These are phyloP conservation scores for Triticum timopheevii DNA, from an alignment of 176 grass and related monocot species.

Conservation along the genomic window DNA sequence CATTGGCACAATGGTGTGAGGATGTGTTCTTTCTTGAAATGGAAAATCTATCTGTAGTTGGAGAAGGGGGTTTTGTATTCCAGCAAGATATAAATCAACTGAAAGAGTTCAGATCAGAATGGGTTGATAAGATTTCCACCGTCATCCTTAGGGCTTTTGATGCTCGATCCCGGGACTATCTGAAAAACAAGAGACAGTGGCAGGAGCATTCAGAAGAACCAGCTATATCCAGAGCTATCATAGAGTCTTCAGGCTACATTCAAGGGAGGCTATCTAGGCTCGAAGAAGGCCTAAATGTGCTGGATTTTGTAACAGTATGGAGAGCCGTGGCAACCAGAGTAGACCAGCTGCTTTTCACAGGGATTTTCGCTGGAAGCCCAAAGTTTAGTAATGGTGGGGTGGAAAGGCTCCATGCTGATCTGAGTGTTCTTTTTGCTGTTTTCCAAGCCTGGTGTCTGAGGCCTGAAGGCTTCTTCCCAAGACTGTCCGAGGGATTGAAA, in stretches of 20 bases:
- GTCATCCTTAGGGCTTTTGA: constrained; percentile 88
- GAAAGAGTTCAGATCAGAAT: constrained; percentile 72
- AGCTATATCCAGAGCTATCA: constrained; percentile 52
- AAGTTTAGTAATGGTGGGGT: constrained; percentile 62
- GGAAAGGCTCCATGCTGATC: constrained; percentile 58
- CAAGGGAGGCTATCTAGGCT: constrained; percentile 74
- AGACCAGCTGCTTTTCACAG: constrained; percentile 61
- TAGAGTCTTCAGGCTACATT: constrained; percentile 68
- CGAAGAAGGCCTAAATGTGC: constrained; percentile 52
- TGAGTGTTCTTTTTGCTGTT: constrained; percentile 60
- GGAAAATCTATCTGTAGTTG: constrained; percentile 47
- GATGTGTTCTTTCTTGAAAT: constrained; percentile 95
- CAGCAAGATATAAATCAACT: constrained; percentile 56
- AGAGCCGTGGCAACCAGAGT: constrained; percentile 62
- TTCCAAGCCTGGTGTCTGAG: constrained; percentile 93
- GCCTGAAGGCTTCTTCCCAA: constrained; percentile 83
- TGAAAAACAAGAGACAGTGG: constrained; percentile 92
- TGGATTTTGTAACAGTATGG: constrained; percentile 77
- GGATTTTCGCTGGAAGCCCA: constrained; percentile 53
- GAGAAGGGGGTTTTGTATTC: constrained; percentile 51
- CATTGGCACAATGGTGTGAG: constrained; percentile 79
- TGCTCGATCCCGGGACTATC: constrained; percentile 61
- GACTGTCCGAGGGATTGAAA: constrained; percentile 57
- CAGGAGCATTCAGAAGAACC: constrained; percentile 61
- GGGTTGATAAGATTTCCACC: constrained; percentile 75